Percentiles rank a stretch among this genome's conserved stretches.
Evolutionary conservation across 2,329 filamentous ascomycete genomes (phyloP).

Genomic region (Dactylellina parvicollis): DNA sequence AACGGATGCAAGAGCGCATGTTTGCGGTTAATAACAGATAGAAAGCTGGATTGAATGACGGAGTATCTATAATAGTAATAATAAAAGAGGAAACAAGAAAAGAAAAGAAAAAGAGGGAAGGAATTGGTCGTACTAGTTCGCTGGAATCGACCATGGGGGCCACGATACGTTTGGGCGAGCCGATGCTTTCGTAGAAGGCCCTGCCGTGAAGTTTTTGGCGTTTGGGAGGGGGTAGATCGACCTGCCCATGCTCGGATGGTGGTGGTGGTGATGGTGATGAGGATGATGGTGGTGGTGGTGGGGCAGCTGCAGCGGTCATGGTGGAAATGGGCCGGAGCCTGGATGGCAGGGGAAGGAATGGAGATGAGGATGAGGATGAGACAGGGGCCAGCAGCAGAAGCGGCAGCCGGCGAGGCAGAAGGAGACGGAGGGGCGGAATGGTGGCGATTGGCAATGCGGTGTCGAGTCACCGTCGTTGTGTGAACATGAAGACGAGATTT

Average conservation of each 20-base stretch:
- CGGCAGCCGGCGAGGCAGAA: constrained; percentile 22
- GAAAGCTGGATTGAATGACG: constrained; percentile 3
- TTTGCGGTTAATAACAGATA: constrained; percentile 42
- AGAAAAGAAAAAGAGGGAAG: background rate
- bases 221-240: constrained; percentile 44
- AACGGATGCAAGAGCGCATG: too few species aligned
- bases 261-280: background rate
- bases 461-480: background rate
- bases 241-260: background rate
- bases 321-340: background rate
- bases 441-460: background rate
- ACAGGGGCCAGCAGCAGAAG: constrained; percentile 7
- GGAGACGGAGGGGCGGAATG: constrained; percentile 12
- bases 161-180: constrained; percentile 86
- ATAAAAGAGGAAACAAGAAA: background rate
- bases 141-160: constrained; percentile 99
- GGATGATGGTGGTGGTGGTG: background rate
- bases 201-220: constrained; percentile 77
- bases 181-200: constrained; percentile 93
- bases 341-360: background rate
- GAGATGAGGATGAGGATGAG: too few species aligned
- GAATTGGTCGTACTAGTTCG: constrained; percentile 77
- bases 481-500: constrained; percentile 1
- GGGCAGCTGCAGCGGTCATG: constrained; percentile 2
- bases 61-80: background rate